Conservation (phyloP, 805 yeast species). For the Starmera pachycereana region DNA sequence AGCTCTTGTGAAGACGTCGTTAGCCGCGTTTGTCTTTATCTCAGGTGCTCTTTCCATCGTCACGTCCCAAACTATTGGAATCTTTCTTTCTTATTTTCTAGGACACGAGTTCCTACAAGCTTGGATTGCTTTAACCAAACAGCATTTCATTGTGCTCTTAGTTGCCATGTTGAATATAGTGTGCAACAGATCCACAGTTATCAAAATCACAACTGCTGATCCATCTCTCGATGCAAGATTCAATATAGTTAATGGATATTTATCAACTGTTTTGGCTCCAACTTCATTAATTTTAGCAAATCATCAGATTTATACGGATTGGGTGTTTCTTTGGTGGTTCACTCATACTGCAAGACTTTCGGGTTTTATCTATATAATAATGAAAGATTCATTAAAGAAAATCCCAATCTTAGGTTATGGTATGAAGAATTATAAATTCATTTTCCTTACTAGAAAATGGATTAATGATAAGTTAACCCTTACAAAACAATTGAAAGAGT, state of each 20-base stretch:
- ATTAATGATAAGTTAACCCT: slow-evolving; percentile 55
- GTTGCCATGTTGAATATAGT: slow-evolving; percentile 38
- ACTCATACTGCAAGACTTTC: slow-evolving; percentile 58
- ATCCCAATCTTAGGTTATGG: slow-evolving; percentile 81
- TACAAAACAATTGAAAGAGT: slow-evolving; percentile 2
- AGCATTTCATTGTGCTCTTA: slow-evolving; percentile 44
- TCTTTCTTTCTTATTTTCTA: slow-evolving; percentile 20
- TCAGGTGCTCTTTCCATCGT: slow-evolving; percentile 35
- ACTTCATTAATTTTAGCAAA: slow-evolving; percentile 68
- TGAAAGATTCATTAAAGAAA: slow-evolving; percentile 61
- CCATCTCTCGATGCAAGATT: slow-evolving; percentile 13
- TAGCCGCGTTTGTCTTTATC: slow-evolving; percentile 6
- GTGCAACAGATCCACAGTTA: slow-evolving; percentile 33
- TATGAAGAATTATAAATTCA: slow-evolving; percentile 68
- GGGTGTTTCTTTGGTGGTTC: slow-evolving; percentile 88
- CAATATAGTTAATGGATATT: slow-evolving; percentile 4
- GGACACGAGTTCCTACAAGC: slow-evolving; percentile 26
- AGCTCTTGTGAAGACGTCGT: slow-evolving; percentile 8
- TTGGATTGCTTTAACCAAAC: slow-evolving; percentile 43
- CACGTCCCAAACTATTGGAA: slow-evolving; percentile 33
- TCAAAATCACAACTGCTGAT: slow-evolving; percentile 40
- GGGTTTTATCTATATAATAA: slow-evolving; percentile 57
- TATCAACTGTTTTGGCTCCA: slow-evolving; percentile 26
- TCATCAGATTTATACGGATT: slow-evolving; percentile 90
- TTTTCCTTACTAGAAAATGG: slow-evolving; percentile 83